These are phyloP conservation scores for Meredithiella fracta DNA, from an alignment of 2,329 filamentous ascomycete genomes.

Conservation along the genomic window DNA sequence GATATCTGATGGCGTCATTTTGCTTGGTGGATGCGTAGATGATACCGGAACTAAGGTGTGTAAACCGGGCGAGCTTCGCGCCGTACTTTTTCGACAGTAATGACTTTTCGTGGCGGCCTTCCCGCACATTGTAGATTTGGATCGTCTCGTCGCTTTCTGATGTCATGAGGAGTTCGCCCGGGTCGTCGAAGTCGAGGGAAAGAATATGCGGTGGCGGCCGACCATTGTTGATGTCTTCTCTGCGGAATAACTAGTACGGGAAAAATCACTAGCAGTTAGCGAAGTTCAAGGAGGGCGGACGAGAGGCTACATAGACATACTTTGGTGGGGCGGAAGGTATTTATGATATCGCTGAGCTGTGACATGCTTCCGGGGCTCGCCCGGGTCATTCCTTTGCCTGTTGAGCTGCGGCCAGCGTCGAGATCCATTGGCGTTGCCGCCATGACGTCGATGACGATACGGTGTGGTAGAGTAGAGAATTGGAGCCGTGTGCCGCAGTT, in stretches of 20 bases:
- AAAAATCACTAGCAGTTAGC: not conserved
- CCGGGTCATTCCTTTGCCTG: slow-evolving; percentile 31
- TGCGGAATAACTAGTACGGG: slow-evolving; percentile 36
- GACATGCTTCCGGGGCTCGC: slow-evolving; percentile 34
- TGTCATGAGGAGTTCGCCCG: slow-evolving; percentile 79
- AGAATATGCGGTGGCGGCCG: slow-evolving; percentile 49
- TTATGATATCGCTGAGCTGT: slow-evolving; percentile 62
- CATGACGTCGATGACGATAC: slow-evolving; percentile 22
- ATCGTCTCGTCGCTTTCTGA: slow-evolving; percentile 89
- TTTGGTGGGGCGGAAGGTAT: slow-evolving; percentile 63
- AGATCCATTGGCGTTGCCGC: slow-evolving; percentile 41
- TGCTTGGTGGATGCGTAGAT: slow-evolving; percentile 93
- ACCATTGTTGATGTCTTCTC: slow-evolving; percentile 37
- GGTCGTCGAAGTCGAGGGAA: slow-evolving; percentile 92
- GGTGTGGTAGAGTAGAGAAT: not conserved
- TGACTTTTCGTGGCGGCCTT: slow-evolving; percentile 76
- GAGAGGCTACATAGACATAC: slow-evolving; percentile 27
- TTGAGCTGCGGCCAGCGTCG: slow-evolving; percentile 29
- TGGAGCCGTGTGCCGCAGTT: not conserved
- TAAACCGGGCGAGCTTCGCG: slow-evolving; percentile 84
- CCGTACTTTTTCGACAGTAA: slow-evolving; percentile 94
- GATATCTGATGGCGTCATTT: slow-evolving; percentile 74
- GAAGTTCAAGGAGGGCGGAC: not conserved
- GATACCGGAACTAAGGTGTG: slow-evolving; percentile 77
- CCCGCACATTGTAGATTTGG: slow-evolving; percentile 85